Conservation (phyloP, 1,284 basidiomycete species). For the Ganoderma sinense region DNA sequence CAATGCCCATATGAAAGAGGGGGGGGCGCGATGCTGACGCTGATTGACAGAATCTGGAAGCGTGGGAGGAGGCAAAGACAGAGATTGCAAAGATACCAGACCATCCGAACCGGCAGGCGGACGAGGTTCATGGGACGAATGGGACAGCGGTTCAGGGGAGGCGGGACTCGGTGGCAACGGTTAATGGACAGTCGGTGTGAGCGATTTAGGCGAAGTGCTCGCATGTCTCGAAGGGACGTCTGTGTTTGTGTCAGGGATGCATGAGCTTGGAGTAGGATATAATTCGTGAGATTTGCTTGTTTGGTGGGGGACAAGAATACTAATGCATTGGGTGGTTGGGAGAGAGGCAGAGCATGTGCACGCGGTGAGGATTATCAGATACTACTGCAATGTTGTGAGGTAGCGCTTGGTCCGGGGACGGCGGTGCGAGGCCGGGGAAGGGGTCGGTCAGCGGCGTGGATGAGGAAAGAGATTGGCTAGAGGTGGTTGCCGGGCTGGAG, state of each 20-base stretch:
- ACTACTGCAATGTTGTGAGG: no score
- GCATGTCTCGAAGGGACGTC: not conserved
- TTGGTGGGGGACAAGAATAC: not conserved
- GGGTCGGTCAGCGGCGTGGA: not conserved
- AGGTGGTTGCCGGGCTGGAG: not conserved
- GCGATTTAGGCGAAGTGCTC: no score
- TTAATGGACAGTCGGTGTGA: constrained; percentile 44
- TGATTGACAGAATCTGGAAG: constrained; percentile 85
- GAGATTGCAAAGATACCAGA: constrained; percentile 90
- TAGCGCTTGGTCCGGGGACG: not conserved
- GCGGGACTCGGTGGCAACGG: constrained; percentile 69
- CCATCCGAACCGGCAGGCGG: constrained; percentile 79
- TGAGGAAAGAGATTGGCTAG: not conserved
- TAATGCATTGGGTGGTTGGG: no score
- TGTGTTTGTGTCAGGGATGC: not conserved
- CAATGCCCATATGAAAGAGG: no score
- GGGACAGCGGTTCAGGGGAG: constrained; percentile 19
- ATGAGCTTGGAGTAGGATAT: not conserved
- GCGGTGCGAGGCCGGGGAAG: not conserved
- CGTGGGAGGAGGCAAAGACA: constrained; percentile 94
- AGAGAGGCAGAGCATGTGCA: no score
- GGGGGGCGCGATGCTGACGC: not conserved
- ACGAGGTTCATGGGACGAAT: constrained; percentile 32
- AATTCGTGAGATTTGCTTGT: not conserved
- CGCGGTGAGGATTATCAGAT: no score